phyloP scores from a whole-genome alignment of 2,329 filamentous ascomycete species.

The Pyricularia sp. region DNA sequence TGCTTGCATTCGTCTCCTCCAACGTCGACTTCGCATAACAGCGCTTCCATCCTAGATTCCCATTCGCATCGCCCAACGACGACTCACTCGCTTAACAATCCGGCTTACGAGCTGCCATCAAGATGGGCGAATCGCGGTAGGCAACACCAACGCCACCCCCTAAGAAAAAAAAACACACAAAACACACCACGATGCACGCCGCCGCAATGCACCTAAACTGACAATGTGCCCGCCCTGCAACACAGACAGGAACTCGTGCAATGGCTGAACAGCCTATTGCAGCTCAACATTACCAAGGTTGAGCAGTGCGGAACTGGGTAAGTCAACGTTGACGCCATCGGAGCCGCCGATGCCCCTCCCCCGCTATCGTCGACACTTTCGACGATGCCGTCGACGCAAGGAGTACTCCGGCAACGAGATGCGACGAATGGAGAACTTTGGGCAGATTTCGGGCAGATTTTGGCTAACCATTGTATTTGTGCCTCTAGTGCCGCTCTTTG shows the following conservation, averaged over 20 bases:
- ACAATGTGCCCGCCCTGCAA: slow-evolving; percentile 8
- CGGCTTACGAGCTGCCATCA: neutral
- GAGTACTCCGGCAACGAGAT: neutral
- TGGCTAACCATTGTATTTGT: neutral
- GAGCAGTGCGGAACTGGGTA: slow-evolving; percentile 99
- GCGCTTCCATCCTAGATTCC: neutral
- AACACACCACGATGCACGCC: neutral
- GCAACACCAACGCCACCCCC: neutral
- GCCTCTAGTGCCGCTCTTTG: slow-evolving; percentile 74
- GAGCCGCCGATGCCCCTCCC: slow-evolving; percentile 19
- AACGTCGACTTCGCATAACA: neutral
- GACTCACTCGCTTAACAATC: neutral
- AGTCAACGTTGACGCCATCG: slow-evolving; percentile 22
- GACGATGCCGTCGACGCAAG: slow-evolving; percentile 14
- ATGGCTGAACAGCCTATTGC: slow-evolving; percentile 96
- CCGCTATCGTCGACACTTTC: slow-evolving; percentile 11
- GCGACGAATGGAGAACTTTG: neutral
- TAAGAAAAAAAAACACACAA: neutral
- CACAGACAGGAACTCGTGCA: slow-evolving; percentile 85
- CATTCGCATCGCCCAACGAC: neutral
- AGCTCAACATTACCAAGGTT: slow-evolving; percentile 97
- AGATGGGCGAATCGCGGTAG: neutral
- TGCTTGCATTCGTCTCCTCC: neutral
- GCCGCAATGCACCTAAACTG: slow-evolving; percentile 6
- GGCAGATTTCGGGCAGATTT: neutral